A percentile compares a stretch with the other conserved stretches of the same genome.
Evolutionary conservation across 1,284 basidiomycete species (phyloP).

Genomic region (Cryptococcus sp.): DNA sequence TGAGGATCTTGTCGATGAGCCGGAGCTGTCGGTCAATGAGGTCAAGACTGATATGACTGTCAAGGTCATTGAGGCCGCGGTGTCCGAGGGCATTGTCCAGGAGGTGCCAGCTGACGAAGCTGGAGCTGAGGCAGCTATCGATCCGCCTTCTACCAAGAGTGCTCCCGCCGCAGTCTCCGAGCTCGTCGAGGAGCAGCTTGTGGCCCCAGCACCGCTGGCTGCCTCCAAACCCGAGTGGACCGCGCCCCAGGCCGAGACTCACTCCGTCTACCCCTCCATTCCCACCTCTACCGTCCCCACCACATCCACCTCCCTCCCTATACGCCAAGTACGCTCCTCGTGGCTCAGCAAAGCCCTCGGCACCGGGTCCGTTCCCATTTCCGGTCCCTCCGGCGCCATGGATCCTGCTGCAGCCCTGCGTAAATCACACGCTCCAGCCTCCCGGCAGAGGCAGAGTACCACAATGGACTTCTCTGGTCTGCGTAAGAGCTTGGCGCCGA

Average conservation of each 20-base stretch:
- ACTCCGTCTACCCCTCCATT: conserved; percentile 10
- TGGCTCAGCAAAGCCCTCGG: conserved; percentile 47
- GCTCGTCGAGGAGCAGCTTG: background rate
- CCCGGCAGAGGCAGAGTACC: conserved; percentile 9
- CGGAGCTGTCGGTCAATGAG: background rate
- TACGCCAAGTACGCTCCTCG: conserved; percentile 41
- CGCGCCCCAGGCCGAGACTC: background rate
- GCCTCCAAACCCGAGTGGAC: no score
- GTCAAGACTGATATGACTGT: background rate
- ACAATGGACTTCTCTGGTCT: conserved; percentile 17
- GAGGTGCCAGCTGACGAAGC: background rate
- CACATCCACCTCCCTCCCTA: conserved; percentile 10
- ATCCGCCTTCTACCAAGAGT: background rate
- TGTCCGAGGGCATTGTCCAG: background rate
- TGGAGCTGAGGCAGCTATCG: background rate
- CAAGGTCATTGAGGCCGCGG: background rate
- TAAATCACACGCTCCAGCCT: conserved; percentile 17
- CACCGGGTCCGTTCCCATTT: conserved; percentile 25
- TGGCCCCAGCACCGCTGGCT: background rate
- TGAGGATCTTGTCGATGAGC: background rate
- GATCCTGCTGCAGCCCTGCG: conserved; percentile 5
- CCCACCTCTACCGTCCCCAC: conserved; percentile 3
- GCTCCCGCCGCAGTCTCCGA: background rate
- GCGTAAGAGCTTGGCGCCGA: conserved; percentile 32
- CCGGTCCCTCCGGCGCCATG: conserved; percentile 1